Evolutionary conservation across 192 early-diverging fungal species (phyloP), one percentile per base, ranked within the genome.

Genomic region (Cetraspora pellucida): DNA sequence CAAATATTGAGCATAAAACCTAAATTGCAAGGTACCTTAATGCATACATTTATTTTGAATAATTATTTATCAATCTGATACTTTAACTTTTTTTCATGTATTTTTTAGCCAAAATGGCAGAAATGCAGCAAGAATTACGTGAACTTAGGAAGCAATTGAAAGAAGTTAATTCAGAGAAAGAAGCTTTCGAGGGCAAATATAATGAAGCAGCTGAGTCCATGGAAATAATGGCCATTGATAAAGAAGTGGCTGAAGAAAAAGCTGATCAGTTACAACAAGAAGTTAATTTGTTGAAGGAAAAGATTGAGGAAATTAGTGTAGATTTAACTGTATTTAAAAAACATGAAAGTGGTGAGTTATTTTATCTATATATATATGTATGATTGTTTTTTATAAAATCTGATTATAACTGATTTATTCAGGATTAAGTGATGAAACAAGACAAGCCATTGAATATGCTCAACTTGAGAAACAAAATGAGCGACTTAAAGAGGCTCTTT

Each of bases 211-310:
- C 88, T 25, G 96, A 96, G 27, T 83, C 84, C 17, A 86, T 96
- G 82, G 96, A 98, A 81, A 91, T 95, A 83, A 88, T 93, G 69
- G 85, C 93, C 6, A 77, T 98, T 16, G 96, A 98, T 85, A 93
- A 93, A 79, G 95, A 98, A 81, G 89, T 96, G 87, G 95, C 94
- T 0, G 95, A 96, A 74, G 95, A 97, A 77, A 87, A 86, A 50
- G 89, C 90, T 25, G 95, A 97, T 52, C 83, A 87, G 19, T 68
- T 95, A 65, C 87, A 90, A 73, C 90, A 90, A 30, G 94, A 96
- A 77, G 83, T 91, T 0, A 83, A 83, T 45, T 69, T 86, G 23
- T 78, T 95, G 23, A 92, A 93, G 70, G 94, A 96, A 68, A 92
- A 93, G 72, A 81, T 94, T 9, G 93, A 91, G 55, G 95, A 95